Conservation (phyloP, 805 yeast genomes). For the Metschnikowia dekortorum region DNA sequence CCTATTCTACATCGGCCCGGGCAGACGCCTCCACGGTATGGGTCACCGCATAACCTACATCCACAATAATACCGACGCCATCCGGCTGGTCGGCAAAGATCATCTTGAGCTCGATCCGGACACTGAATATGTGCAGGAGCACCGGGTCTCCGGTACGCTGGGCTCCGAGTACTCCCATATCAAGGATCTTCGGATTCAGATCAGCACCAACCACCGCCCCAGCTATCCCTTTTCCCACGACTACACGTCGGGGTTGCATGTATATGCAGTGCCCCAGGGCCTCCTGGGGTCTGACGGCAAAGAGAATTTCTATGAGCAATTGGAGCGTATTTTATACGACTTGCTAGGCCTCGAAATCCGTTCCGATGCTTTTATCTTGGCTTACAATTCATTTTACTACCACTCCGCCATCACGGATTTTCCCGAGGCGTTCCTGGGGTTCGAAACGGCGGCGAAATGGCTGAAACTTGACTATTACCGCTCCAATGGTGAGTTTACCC, state of each 20-base stretch:
- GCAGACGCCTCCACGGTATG: slow-evolving; percentile 4
- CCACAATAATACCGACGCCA: slow-evolving; percentile 6
- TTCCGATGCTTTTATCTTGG: slow-evolving; percentile 23
- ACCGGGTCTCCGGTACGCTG: slow-evolving; percentile 4
- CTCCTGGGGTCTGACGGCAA: slow-evolving; percentile 9
- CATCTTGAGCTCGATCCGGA: slow-evolving; percentile 7
- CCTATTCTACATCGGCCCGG: no score
- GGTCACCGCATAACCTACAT: slow-evolving; percentile 14
- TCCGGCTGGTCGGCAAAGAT: slow-evolving; percentile 5
- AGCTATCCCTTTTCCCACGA: slow-evolving; percentile 24
- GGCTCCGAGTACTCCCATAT: slow-evolving; percentile 6
- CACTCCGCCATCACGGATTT: slow-evolving; percentile 11
- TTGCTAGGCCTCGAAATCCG: slow-evolving; percentile 19
- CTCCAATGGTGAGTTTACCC: slow-evolving; percentile 2
- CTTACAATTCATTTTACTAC: slow-evolving; percentile 27
- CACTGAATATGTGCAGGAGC: slow-evolving; percentile 9
- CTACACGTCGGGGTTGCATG: slow-evolving; percentile 23
- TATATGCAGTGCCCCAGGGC: slow-evolving; percentile 28
- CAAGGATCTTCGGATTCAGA: slow-evolving; percentile 12
- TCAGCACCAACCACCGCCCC: slow-evolving; percentile 4
- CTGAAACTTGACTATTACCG: slow-evolving; percentile 11
- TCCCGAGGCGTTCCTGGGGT: background rate
- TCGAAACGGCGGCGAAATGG: slow-evolving; percentile 6
- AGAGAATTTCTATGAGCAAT: slow-evolving; percentile 21
- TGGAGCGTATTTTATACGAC: slow-evolving; percentile 9